These are phyloP conservation scores for Umbelopsis sp. DNA, from an alignment of 192 early-diverging fungal genomes.

Conservation along the genomic window DNA sequence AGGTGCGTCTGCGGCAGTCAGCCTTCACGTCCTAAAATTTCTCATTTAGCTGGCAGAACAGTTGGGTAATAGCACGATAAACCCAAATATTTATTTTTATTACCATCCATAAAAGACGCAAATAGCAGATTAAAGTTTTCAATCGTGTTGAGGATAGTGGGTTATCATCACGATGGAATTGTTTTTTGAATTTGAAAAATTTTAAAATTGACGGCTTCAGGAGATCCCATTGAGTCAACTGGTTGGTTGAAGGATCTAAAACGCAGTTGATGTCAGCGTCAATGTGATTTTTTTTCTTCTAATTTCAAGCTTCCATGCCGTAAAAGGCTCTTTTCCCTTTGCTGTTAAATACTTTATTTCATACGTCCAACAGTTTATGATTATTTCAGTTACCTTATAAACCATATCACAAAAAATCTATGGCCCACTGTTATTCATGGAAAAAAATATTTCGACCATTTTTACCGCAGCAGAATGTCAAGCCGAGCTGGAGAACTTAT, in stretches of 20 bases:
- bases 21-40: too few species aligned
- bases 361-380: not conserved
- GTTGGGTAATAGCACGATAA: too few species aligned
- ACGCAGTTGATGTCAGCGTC: not conserved
- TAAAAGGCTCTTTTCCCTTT: not conserved
- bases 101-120: not conserved
- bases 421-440: not conserved
- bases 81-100: too few species aligned
- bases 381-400: not conserved
- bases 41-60: too few species aligned
- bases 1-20: too few species aligned
- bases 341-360: too few species aligned
- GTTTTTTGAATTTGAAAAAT: not conserved
- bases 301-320: too few species aligned
- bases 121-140: not conserved
- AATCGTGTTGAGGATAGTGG: not conserved
- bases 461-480: not conserved
- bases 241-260: not conserved
- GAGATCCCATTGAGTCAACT: not conserved
- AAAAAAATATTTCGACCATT: not conserved
- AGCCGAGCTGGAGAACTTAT: not conserved
- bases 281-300: too few species aligned
- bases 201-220: constrained; percentile 5
- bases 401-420: not conserved
- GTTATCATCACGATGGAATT: not conserved